These are phyloP conservation scores for Fusarium burgessii DNA, from an alignment of 2,329 filamentous ascomycete genomes.

Conservation along the genomic window DNA sequence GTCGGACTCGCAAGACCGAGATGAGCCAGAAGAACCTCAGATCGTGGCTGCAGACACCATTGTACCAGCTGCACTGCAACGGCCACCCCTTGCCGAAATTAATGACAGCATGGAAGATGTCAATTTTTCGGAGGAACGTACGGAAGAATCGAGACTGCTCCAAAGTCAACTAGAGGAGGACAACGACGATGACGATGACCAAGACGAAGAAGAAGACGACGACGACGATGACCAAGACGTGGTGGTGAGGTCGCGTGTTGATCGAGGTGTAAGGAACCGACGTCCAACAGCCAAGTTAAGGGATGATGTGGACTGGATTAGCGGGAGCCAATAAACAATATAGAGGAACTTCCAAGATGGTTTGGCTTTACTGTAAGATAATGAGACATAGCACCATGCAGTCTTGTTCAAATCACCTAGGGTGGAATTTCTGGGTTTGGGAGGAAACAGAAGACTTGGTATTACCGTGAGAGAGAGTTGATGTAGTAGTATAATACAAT, in stretches of 20 bases:
- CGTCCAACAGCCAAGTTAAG: slow-evolving; percentile 53
- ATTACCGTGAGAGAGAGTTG: slow-evolving; percentile 1
- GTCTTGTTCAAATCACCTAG: slow-evolving; percentile 7
- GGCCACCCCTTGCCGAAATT: slow-evolving; percentile 5
- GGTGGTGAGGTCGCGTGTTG: slow-evolving; percentile 42
- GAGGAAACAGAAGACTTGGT: background rate
- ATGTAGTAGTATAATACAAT: slow-evolving; percentile 3
- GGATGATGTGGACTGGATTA: slow-evolving; percentile 47
- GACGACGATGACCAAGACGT: slow-evolving; percentile 51
- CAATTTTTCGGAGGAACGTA: slow-evolving; percentile 47
- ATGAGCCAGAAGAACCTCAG: slow-evolving; percentile 22
- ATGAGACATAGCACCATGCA: slow-evolving; percentile 3
- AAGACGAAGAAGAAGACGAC: slow-evolving; percentile 9
- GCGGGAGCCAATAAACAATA: slow-evolving; percentile 28
- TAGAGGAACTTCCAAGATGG: background rate
- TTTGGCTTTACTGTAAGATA: slow-evolving; percentile 18
- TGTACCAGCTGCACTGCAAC: slow-evolving; percentile 16
- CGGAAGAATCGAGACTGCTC: slow-evolving; percentile 27
- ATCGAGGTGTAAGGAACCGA: slow-evolving; percentile 48
- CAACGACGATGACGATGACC: slow-evolving; percentile 47
- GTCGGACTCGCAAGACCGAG: slow-evolving; percentile 15
- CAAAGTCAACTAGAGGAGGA: slow-evolving; percentile 43
- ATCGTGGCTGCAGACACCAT: slow-evolving; percentile 27
- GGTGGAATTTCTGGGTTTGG: slow-evolving; percentile 14
- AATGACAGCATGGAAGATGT: slow-evolving; percentile 46